These are phyloP conservation scores for Rhodomyrtus tomentosa DNA, from an alignment of 345 rosid genomes.

Conservation along the genomic window DNA sequence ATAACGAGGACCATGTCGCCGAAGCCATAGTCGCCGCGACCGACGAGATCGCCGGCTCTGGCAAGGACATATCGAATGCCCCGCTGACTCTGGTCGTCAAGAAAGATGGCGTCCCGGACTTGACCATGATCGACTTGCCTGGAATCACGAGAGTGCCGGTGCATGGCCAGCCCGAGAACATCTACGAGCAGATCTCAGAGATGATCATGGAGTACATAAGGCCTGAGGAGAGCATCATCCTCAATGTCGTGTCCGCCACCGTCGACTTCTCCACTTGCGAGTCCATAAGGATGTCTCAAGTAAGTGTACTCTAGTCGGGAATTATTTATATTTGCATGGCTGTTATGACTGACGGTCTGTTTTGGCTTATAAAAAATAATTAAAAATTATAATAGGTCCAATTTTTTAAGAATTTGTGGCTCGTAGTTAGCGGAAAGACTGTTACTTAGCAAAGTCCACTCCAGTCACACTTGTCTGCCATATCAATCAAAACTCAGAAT, in stretches of 20 bases:
- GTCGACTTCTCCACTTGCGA: conserved; percentile 41
- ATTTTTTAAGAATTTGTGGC: no score
- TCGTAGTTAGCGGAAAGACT: no score
- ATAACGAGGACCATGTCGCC: conserved; percentile 16
- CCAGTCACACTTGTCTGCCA: neutral
- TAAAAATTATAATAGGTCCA: no score
- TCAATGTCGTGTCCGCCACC: conserved; percentile 29
- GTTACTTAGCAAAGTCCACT: neutral
- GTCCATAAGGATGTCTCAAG: conserved; percentile 35
- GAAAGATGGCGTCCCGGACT: conserved; percentile 33
- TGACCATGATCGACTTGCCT: conserved; percentile 52
- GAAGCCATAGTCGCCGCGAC: conserved; percentile 25
- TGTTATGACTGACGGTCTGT: no score
- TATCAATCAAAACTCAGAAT: neutral
- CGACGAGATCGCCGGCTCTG: conserved; percentile 26
- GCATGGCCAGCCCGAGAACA: conserved; percentile 37
- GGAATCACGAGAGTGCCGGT: conserved; percentile 44
- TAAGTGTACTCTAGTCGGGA: no score
- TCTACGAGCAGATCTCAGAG: conserved; percentile 27
- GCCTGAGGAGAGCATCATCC: conserved; percentile 35
- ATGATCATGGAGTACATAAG: conserved; percentile 32
- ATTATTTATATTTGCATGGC: no score
- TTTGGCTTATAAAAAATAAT: no score
- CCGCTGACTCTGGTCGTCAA: conserved; percentile 34
- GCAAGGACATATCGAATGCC: conserved; percentile 30